Percentiles rank a stretch among this genome's conserved stretches.
Conservation (phyloP, 2,329 filamentous ascomycete species). For the Fusarium heterosporum region DNA sequence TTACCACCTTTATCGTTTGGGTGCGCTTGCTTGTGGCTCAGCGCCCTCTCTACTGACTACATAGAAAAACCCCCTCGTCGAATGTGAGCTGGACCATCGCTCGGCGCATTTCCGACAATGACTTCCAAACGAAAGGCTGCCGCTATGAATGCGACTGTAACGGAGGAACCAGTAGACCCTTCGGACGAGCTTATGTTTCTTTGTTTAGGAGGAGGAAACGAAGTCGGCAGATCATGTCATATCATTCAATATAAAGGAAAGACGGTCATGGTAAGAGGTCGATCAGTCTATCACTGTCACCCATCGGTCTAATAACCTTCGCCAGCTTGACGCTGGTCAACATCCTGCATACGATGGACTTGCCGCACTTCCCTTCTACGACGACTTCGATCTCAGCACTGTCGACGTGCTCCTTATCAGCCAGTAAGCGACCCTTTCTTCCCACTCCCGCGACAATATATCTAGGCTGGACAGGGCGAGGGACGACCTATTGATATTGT, state of each 20-base stretch:
- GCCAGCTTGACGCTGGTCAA: conserved; percentile 92
- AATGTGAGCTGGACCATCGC: conserved; percentile 38
- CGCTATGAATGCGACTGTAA: conserved; percentile 73
- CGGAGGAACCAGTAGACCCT: conserved; percentile 90
- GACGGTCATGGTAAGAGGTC: conserved; percentile 85
- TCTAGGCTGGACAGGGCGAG: conserved; percentile 47
- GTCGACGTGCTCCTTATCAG: conserved; percentile 97
- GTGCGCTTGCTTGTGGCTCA: conserved; percentile 12
- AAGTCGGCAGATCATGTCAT: conserved; percentile 96
- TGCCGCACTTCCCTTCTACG: conserved; percentile 94
- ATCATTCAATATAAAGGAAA: conserved; percentile 99
- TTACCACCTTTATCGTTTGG: conserved; percentile 1
- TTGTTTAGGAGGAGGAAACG: conserved; percentile 93
- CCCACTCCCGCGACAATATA: conserved; percentile 39
- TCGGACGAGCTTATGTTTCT: conserved; percentile 95
- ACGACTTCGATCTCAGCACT: conserved; percentile 97
- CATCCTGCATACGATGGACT: conserved; percentile 97
- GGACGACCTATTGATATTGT: conserved; percentile 43
- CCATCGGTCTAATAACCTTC: conserved; percentile 37
- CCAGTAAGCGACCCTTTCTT: conserved; percentile 78
- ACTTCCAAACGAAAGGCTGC: conserved; percentile 92
- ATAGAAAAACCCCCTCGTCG: conserved; percentile 17
- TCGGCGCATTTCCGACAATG: conserved; percentile 65
- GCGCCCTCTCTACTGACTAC: conserved; percentile 29
- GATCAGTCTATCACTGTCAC: conserved; percentile 3